Evolutionary conservation across 169 alveolate species (phyloP).

Genomic region (Cryptosporidium andersoni): DNA sequence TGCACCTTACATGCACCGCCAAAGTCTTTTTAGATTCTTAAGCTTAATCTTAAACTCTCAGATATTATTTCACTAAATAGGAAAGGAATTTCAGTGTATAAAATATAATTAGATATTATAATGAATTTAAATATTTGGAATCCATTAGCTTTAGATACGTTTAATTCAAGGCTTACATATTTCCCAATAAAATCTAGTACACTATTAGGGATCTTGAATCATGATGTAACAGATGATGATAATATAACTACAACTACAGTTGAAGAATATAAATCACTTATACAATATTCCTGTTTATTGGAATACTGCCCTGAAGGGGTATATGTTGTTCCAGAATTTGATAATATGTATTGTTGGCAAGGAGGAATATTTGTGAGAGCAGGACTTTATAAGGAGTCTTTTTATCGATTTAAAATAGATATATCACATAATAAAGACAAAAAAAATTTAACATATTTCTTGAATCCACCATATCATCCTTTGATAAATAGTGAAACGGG

Average conservation of each 20-base stretch:
- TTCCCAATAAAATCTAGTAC: slow-evolving; percentile 36
- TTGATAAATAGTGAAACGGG: slow-evolving; percentile 29
- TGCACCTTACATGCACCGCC: too few relatives aligned
- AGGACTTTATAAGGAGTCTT: slow-evolving; percentile 51
- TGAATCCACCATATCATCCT: slow-evolving; percentile 67
- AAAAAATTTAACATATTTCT: slow-evolving; percentile 12
- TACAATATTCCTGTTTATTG: slow-evolving; percentile 54
- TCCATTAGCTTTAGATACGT: slow-evolving; percentile 51
- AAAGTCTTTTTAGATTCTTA: too few relatives aligned
- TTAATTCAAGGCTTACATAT: slow-evolving; percentile 62
- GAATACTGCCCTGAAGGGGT: slow-evolving; percentile 65
- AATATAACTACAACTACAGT: slow-evolving; percentile 31
- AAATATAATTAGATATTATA: too few relatives aligned
- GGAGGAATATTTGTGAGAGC: slow-evolving; percentile 66
- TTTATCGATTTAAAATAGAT: slow-evolving; percentile 53
- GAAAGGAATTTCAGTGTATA: too few relatives aligned
- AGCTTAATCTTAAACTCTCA: too few relatives aligned
- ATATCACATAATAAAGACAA: slow-evolving; percentile 19
- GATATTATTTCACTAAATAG: too few relatives aligned
- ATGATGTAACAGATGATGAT: slow-evolving; percentile 14
- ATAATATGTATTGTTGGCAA: slow-evolving; percentile 46
- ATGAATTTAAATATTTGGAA: slow-evolving; percentile 66
- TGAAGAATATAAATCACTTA: slow-evolving; percentile 22
- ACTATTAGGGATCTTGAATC: background rate
- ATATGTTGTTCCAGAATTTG: slow-evolving; percentile 60